A percentile compares a stretch with the other conserved stretches of the same genome.
Evolutionary conservation across 2,329 filamentous ascomycete species (phyloP).

Genomic region (Pseudocercospora eumusae): DNA sequence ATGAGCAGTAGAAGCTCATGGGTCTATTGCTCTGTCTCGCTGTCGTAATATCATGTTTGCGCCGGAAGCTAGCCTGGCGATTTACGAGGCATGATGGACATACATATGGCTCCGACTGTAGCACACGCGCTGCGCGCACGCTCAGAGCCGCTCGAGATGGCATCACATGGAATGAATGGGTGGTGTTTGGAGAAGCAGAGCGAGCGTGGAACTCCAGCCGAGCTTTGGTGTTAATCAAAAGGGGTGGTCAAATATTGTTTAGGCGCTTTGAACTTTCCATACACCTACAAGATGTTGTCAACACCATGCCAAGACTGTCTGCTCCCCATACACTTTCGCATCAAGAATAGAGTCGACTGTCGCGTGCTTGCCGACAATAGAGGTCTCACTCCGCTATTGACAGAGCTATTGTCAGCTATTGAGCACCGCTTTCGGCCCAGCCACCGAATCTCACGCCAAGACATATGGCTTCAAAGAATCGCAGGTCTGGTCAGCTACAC

Average conservation of each 20-base stretch:
- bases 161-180: constrained; percentile 13
- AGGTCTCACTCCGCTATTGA: constrained; percentile 29
- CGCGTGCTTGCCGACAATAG: constrained; percentile 17
- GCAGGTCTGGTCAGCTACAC: constrained; percentile 17
- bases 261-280: too few species aligned
- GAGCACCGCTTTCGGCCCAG: constrained; percentile 32
- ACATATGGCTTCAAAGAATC: constrained; percentile 26
- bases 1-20: not conserved
- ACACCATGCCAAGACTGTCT: not conserved
- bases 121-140: constrained; percentile 11
- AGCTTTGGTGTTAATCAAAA: not conserved
- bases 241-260: not conserved
- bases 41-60: not conserved
- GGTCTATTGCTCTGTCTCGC: not conserved
- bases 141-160: constrained; percentile 22
- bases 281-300: too few species aligned
- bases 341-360: not conserved
- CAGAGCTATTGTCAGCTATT: constrained; percentile 38
- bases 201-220: not conserved
- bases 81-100: constrained; percentile 30
- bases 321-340: not conserved
- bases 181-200: not conserved
- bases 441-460: constrained; percentile 22
- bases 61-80: not conserved
- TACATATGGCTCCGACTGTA: constrained; percentile 23